phyloP scores from a whole-genome alignment of 2,329 filamentous ascomycete genomes.

The Teratosphaeria nubilosa region DNA sequence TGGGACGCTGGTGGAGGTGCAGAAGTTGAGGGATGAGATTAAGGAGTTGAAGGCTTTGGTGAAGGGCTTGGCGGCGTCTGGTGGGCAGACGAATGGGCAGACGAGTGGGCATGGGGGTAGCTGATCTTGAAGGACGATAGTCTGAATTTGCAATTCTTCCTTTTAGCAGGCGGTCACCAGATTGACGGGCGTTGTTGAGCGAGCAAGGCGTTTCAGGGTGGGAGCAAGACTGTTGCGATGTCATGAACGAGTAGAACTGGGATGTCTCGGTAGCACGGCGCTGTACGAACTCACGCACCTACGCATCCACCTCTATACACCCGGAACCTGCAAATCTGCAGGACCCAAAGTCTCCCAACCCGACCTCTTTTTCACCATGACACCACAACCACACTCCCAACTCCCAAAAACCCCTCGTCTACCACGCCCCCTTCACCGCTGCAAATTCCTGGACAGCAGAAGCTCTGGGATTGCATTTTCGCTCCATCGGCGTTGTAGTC shows the following conservation, averaged over 20 bases:
- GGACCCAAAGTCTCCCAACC: not conserved
- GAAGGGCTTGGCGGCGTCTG: conserved; percentile 7
- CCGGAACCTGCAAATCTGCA: too few relatives aligned
- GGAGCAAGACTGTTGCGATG: too few relatives aligned
- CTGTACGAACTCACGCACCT: too few relatives aligned
- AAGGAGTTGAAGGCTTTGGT: conserved; percentile 34
- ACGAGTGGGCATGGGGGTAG: not conserved
- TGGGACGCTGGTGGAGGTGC: conserved; percentile 56
- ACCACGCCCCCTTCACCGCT: too few relatives aligned
- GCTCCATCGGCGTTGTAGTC: too few relatives aligned
- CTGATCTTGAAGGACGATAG: not conserved
- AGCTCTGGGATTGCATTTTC: too few relatives aligned
- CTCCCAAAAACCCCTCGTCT: too few relatives aligned
- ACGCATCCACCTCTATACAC: too few relatives aligned
- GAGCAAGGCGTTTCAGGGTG: not conserved
- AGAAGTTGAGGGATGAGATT: conserved; percentile 35
- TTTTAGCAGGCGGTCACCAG: not conserved
- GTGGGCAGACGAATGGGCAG: not conserved
- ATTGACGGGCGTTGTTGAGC: not conserved
- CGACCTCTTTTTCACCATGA: not conserved
- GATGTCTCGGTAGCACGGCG: not conserved
- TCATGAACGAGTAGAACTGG: not conserved
- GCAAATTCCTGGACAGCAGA: too few relatives aligned
- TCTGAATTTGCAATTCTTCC: too few relatives aligned
- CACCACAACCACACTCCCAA: too few relatives aligned